Percentiles rank a stretch among this genome's conserved stretches.
Evolutionary conservation across 2,329 filamentous ascomycete genomes (phyloP).

Genomic region (Fusarium heterosporum): DNA sequence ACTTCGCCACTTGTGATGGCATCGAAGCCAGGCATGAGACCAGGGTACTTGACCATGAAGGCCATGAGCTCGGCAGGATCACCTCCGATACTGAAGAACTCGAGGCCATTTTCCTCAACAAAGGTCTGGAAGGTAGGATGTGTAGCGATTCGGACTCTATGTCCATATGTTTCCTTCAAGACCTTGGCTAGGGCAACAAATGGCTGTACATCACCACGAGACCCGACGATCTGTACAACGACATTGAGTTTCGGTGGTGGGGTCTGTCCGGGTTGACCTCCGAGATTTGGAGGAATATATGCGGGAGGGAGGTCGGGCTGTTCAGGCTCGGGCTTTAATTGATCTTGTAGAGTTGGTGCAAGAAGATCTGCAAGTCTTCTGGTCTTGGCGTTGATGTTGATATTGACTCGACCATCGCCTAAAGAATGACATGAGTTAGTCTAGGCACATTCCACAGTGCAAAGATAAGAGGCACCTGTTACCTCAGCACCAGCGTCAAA

Average conservation of each 20-base stretch:
- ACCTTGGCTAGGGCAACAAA: slow-evolving; percentile 77
- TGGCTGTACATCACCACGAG: slow-evolving; percentile 80
- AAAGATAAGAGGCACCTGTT: slow-evolving; percentile 56
- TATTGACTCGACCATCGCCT: slow-evolving; percentile 83
- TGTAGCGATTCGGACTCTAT: slow-evolving; percentile 79
- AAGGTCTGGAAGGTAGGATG: slow-evolving; percentile 76
- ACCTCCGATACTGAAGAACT: slow-evolving; percentile 82
- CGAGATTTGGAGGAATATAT: slow-evolving; percentile 79
- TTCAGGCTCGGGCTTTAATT: slow-evolving; percentile 63
- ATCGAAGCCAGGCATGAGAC: slow-evolving; percentile 84
- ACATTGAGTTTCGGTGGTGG: slow-evolving; percentile 73
- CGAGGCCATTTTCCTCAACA: slow-evolving; percentile 76
- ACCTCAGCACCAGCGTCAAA: slow-evolving; percentile 72
- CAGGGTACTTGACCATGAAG: slow-evolving; percentile 92
- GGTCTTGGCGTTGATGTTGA: slow-evolving; percentile 80
- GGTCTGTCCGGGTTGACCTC: slow-evolving; percentile 69
- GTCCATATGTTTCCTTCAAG: slow-evolving; percentile 72
- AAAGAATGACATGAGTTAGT: slow-evolving; percentile 32
- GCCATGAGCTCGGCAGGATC: slow-evolving; percentile 83
- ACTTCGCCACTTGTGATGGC: slow-evolving; percentile 82
- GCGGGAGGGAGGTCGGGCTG: slow-evolving; percentile 67
- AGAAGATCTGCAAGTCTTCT: slow-evolving; percentile 74
- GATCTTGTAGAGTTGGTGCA: slow-evolving; percentile 69
- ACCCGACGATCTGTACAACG: slow-evolving; percentile 81
- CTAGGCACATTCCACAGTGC: not conserved